phyloP scores from a whole-genome alignment of 2,329 filamentous ascomycete species.

The Penicillium capsulatum region DNA sequence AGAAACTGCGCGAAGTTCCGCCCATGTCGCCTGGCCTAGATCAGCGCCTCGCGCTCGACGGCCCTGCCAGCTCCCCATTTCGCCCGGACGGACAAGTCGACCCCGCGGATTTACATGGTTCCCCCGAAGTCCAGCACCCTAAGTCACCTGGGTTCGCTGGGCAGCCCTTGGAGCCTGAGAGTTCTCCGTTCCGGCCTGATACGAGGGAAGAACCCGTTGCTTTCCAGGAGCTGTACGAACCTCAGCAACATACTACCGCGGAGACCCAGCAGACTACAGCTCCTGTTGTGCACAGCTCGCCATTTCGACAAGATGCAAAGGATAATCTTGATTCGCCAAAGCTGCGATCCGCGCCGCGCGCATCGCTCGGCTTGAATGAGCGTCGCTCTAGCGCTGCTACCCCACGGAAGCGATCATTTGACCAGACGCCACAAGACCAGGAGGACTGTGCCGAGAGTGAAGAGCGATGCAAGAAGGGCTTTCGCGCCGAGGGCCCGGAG shows the following conservation, averaged over 20 bases:
- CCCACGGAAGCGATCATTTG: slow-evolving; percentile 24
- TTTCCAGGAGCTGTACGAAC: slow-evolving; percentile 5
- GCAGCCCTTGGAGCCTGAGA: slow-evolving; percentile 14
- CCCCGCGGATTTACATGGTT: slow-evolving; percentile 28
- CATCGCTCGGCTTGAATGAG: slow-evolving; percentile 12
- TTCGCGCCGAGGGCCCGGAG: slow-evolving; percentile 17
- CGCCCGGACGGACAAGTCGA: slow-evolving; percentile 29
- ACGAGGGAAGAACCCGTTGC: slow-evolving; percentile 27
- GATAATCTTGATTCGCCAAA: slow-evolving; percentile 15
- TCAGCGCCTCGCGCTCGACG: slow-evolving; percentile 13
- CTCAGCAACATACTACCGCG: not conserved
- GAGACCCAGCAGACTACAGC: slow-evolving; percentile 1
- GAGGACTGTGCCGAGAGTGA: slow-evolving; percentile 14
- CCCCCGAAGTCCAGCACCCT: slow-evolving; percentile 8
- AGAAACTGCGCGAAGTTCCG: slow-evolving; percentile 18
- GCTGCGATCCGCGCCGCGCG: slow-evolving; percentile 12
- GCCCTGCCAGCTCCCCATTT: slow-evolving; percentile 38
- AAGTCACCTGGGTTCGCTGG: slow-evolving; percentile 8
- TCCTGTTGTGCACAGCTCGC: slow-evolving; percentile 1
- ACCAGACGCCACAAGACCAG: slow-evolving; percentile 20
- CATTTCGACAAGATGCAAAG: slow-evolving; percentile 1
- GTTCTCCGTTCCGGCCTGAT: slow-evolving; percentile 33
- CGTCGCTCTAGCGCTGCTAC: slow-evolving; percentile 9
- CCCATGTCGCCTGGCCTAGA: slow-evolving; percentile 16
- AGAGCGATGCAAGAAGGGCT: slow-evolving; percentile 28